phyloP scores from a whole-genome alignment of 345 rosid genomes.

The Lepidium aucheri region DNA sequence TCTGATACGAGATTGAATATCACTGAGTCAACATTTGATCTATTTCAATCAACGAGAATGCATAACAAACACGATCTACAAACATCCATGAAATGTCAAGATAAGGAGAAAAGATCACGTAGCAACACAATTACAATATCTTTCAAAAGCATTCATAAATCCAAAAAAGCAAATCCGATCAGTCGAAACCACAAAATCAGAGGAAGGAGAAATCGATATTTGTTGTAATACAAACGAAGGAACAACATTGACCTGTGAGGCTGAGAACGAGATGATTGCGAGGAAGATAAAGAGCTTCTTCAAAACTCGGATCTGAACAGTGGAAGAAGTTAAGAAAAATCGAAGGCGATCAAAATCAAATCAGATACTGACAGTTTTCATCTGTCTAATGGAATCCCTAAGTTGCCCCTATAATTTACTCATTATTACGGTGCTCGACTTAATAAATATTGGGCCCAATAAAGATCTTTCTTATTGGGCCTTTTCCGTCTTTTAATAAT shows the following conservation, averaged over 20 bases:
- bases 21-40: not conserved
- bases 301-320: constrained; percentile 18
- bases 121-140: not conserved
- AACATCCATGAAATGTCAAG: constrained; percentile 1
- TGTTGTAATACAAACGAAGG: not conserved
- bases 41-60: not conserved
- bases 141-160: not conserved
- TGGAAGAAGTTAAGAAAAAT: not conserved
- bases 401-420: not conserved
- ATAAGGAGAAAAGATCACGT: not conserved
- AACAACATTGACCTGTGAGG: constrained; percentile 1
- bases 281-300: constrained; percentile 8
- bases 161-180: not conserved
- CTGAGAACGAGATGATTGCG: not conserved
- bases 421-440: not conserved
- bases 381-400: not conserved
- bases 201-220: not conserved
- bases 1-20: not conserved
- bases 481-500: too few species aligned
- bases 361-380: constrained; percentile 4
- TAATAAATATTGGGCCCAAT: not conserved
- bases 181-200: not conserved
- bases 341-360: not conserved
- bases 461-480: too few species aligned
- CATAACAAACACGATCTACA: constrained; percentile 13